phyloP scores from a whole-genome alignment of 2,329 filamentous ascomycete genomes.

The Simplicillium sp. region DNA sequence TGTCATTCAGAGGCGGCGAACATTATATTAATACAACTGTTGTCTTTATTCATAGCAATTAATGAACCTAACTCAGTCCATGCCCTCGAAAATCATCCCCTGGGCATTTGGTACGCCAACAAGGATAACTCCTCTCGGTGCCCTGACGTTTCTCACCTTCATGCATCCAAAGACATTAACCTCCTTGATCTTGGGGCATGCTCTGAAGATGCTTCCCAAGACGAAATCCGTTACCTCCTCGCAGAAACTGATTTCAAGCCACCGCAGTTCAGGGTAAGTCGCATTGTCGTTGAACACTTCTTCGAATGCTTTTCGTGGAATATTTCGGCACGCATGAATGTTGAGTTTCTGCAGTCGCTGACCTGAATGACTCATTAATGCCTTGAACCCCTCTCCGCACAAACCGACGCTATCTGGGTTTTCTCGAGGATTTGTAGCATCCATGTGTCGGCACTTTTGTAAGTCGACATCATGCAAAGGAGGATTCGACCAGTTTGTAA shows the following conservation, averaged over 20 bases:
- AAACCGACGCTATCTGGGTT: conserved; percentile 61
- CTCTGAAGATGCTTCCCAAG: conserved; percentile 52
- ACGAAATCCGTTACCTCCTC: conserved; percentile 57
- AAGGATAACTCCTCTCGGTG: conserved; percentile 45
- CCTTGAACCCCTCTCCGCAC: conserved; percentile 64
- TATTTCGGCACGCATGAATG: conserved; percentile 77
- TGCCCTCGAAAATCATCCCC: conserved; percentile 50
- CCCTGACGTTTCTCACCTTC: conserved; percentile 44
- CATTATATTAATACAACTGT: too few relatives aligned
- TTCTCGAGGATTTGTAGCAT: conserved; percentile 58
- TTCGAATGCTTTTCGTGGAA: conserved; percentile 62
- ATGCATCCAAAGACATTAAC: conserved; percentile 58
- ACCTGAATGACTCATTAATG: conserved; percentile 79
- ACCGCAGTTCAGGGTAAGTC: conserved; percentile 56
- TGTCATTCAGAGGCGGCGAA: too few relatives aligned
- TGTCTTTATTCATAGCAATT: too few relatives aligned
- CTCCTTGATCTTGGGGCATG: conserved; percentile 50
- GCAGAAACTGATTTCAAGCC: conserved; percentile 72
- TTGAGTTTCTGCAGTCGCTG: conserved; percentile 56
- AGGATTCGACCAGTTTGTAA: conserved; percentile 66
- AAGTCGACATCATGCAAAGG: conserved; percentile 64
- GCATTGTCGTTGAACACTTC: conserved; percentile 56
- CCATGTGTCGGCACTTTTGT: conserved; percentile 66
- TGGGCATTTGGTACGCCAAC: conserved; percentile 49
- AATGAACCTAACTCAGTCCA: conserved; percentile 8